A percentile compares a stretch with the other conserved stretches of the same genome.
Evolutionary conservation across 2,329 filamentous ascomycete genomes (phyloP).

Genomic region (Ascosphaera aggregata): DNA sequence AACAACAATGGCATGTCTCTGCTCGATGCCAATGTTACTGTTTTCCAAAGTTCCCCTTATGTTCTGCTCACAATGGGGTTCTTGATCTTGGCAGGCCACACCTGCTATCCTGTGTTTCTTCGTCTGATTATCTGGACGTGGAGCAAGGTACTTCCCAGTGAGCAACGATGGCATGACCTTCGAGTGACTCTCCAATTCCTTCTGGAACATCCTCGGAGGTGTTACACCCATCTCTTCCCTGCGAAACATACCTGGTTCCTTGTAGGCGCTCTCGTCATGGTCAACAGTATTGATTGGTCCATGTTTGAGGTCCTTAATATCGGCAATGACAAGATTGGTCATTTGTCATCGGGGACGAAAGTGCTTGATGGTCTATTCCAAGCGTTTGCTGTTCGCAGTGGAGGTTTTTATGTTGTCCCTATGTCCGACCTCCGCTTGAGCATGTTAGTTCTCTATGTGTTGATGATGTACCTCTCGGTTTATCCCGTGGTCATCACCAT

Average conservation of each 20-base stretch:
- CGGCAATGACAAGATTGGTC: constrained; percentile 24
- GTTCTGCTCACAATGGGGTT: constrained; percentile 26
- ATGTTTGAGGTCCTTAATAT: constrained; percentile 30
- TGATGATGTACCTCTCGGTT: constrained; percentile 98
- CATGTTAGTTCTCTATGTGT: constrained; percentile 20
- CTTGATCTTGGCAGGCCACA: constrained; percentile 41
- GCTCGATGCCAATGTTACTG: constrained; percentile 29
- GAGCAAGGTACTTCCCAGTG: constrained; percentile 10
- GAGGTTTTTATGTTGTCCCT: constrained; percentile 16
- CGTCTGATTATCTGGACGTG: constrained; percentile 34
- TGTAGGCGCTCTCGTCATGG: constrained; percentile 24
- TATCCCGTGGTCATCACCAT: constrained; percentile 89
- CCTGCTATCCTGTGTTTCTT: constrained; percentile 40
- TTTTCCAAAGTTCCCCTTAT: constrained; percentile 19
- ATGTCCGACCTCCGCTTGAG: constrained; percentile 19
- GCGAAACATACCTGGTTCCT: constrained; percentile 35
- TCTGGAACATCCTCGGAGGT: constrained; percentile 37
- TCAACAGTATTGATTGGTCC: constrained; percentile 32
- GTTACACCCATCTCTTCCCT: constrained; percentile 40
- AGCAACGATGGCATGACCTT: constrained; percentile 8
- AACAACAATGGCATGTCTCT: constrained; percentile 31
- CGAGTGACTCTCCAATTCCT: constrained; percentile 10
- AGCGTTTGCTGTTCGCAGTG: constrained; percentile 26
- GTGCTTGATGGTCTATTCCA: constrained; percentile 13
- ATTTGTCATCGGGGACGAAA: constrained; percentile 2